phyloP scores from a whole-genome alignment of 2,329 filamentous ascomycete genomes.

The Rutstroemia sydowiana region DNA sequence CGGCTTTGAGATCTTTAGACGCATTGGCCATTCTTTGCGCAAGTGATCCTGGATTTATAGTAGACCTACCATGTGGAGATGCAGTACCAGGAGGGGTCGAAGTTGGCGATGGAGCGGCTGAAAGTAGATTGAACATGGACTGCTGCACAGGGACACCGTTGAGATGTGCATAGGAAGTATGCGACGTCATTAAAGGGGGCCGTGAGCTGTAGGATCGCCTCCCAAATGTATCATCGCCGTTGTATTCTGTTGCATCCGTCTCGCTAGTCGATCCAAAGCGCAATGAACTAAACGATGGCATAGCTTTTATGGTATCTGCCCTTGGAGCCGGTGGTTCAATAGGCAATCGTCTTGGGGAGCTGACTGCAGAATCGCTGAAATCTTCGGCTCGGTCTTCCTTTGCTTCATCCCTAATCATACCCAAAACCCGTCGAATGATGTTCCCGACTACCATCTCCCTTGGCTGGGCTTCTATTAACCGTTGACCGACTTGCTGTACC shows the following conservation, averaged over 20 bases:
- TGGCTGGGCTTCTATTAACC: slow-evolving; percentile 72
- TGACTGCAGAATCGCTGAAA: slow-evolving; percentile 26
- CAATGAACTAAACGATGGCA: slow-evolving; percentile 21
- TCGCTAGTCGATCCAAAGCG: slow-evolving; percentile 24
- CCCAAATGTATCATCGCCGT: slow-evolving; percentile 22
- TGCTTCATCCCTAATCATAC: slow-evolving; percentile 85
- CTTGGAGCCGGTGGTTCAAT: slow-evolving; percentile 14
- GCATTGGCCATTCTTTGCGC: slow-evolving; percentile 24
- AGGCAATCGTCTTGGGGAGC: slow-evolving; percentile 22
- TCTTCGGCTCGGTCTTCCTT: slow-evolving; percentile 67
- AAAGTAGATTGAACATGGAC: slow-evolving; percentile 84
- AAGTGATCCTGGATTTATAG: slow-evolving; percentile 22
- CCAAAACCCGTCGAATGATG: slow-evolving; percentile 82
- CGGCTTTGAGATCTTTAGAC: slow-evolving; percentile 70
- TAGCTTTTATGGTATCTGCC: slow-evolving; percentile 7
- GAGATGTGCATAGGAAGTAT: slow-evolving; percentile 56
- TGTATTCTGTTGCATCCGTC: slow-evolving; percentile 20
- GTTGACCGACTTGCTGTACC: slow-evolving; percentile 70
- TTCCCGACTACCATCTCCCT: slow-evolving; percentile 90
- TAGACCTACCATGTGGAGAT: slow-evolving; percentile 38
- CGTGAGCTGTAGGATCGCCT: slow-evolving; percentile 33
- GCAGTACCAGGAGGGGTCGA: slow-evolving; percentile 44
- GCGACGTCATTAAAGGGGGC: slow-evolving; percentile 54
- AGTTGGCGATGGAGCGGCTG: slow-evolving; percentile 52
- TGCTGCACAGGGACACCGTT: slow-evolving; percentile 44